phyloP scores from a whole-genome alignment of 345 rosid species.

The Anacardium occidentale region DNA sequence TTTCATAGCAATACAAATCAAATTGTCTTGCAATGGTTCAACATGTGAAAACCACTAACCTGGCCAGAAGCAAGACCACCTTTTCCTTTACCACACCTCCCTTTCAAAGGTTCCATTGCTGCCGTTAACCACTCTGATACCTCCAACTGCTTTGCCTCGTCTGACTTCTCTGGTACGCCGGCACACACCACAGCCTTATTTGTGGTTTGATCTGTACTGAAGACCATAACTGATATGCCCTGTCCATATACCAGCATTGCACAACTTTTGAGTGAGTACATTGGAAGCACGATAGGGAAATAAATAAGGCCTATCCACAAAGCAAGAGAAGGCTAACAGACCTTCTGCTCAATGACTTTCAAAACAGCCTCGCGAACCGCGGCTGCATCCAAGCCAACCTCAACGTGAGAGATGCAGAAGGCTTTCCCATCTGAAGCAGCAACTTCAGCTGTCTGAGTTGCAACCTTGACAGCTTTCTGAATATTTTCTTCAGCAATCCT shows the following conservation, averaged over 20 bases:
- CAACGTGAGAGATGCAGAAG: slow-evolving; percentile 68
- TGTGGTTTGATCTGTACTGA: slow-evolving; percentile 74
- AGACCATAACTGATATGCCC: slow-evolving; percentile 84
- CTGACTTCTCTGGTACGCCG: slow-evolving; percentile 70
- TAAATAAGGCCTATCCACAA: not conserved
- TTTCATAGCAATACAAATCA: not conserved
- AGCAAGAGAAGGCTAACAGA: slow-evolving; percentile 13
- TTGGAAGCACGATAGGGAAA: not conserved
- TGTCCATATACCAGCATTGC: slow-evolving; percentile 29
- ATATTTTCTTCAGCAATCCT: slow-evolving; percentile 83
- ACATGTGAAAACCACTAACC: slow-evolving; percentile 40
- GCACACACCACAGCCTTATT: slow-evolving; percentile 94
- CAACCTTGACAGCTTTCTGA: slow-evolving; percentile 63
- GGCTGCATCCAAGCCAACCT: slow-evolving; percentile 86
- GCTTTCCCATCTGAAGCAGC: slow-evolving; percentile 70
- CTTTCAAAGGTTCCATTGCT: slow-evolving; percentile 81
- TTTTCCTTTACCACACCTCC: slow-evolving; percentile 89
- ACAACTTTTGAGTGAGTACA: not conserved
- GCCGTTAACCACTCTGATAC: slow-evolving; percentile 83
- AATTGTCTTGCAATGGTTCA: not conserved
- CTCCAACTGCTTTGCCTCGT: slow-evolving; percentile 56
- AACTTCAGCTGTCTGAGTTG: slow-evolving; percentile 60
- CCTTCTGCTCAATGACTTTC: slow-evolving; percentile 80
- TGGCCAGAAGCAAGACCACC: slow-evolving; percentile 91
- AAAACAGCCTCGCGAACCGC: slow-evolving; percentile 93